Evolutionary conservation across 495 filamentous ascomycete genomes (phyloP).

Genomic region (Penicillium odoratum): DNA sequence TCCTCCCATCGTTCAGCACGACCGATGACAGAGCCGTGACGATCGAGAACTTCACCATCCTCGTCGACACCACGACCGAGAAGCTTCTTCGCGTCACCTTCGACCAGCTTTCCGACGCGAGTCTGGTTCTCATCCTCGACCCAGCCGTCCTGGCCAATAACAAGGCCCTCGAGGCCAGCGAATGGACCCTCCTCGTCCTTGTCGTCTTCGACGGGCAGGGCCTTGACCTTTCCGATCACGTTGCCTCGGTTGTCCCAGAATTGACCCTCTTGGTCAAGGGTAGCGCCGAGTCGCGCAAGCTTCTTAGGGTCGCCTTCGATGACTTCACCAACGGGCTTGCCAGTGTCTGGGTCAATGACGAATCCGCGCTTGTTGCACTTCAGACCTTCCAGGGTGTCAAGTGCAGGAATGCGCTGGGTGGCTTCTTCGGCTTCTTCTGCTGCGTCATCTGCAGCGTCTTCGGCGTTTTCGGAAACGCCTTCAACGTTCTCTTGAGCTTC

Average conservation of each 20-base stretch:
- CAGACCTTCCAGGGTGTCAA: constrained; percentile 61
- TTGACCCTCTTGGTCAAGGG: constrained; percentile 61
- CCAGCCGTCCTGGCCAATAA: constrained; percentile 58
- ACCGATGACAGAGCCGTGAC: constrained; percentile 61
- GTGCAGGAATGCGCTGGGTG: constrained; percentile 46
- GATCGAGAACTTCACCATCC: constrained; percentile 64
- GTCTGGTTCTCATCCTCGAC: constrained; percentile 61
- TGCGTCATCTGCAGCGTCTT: constrained; percentile 30
- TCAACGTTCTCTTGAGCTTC: too few relatives aligned
- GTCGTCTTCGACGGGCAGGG: constrained; percentile 57
- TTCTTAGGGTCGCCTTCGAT: constrained; percentile 61
- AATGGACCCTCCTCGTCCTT: constrained; percentile 58
- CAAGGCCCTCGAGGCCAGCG: constrained; percentile 63
- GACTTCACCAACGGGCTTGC: constrained; percentile 58
- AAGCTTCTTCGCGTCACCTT: constrained; percentile 65
- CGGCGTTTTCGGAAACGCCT: too few relatives aligned
- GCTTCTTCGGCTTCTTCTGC: constrained; percentile 38
- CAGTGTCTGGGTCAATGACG: constrained; percentile 49
- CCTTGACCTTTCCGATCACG: constrained; percentile 58
- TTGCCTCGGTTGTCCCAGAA: constrained; percentile 63
- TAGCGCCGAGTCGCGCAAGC: constrained; percentile 53
- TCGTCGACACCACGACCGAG: constrained; percentile 62
- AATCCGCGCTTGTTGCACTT: constrained; percentile 64
- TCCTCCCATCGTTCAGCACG: constrained; percentile 60
- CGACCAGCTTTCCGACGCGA: constrained; percentile 56